These are phyloP conservation scores for Epichloe hybrida DNA, from an alignment of 2,329 filamentous ascomycete species.

Conservation along the genomic window DNA sequence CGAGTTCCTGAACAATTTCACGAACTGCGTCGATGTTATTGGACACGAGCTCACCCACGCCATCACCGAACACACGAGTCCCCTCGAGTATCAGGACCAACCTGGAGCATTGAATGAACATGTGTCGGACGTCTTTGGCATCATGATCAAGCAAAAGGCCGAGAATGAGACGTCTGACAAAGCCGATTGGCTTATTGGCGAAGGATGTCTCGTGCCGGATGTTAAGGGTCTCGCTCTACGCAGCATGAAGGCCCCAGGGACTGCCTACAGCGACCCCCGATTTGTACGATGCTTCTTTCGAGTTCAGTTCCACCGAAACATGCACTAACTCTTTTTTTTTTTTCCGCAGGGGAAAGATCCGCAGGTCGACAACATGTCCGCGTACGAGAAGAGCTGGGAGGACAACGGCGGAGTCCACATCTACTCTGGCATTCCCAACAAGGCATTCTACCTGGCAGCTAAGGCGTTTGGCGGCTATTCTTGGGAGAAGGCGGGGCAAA, in stretches of 20 bases:
- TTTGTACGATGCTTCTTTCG: slow-evolving; percentile 24
- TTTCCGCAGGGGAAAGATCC: slow-evolving; percentile 33
- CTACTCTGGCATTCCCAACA: slow-evolving; percentile 44
- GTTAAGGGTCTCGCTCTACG: slow-evolving; percentile 38
- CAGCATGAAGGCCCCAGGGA: slow-evolving; percentile 40
- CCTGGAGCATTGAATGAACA: slow-evolving; percentile 45
- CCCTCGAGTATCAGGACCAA: slow-evolving; percentile 36
- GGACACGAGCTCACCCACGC: slow-evolving; percentile 45
- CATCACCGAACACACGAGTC: slow-evolving; percentile 35
- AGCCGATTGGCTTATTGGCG: slow-evolving; percentile 42
- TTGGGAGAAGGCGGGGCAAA: slow-evolving; percentile 39
- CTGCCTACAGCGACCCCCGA: slow-evolving; percentile 38
- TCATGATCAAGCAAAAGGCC: slow-evolving; percentile 42
- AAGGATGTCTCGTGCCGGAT: slow-evolving; percentile 35
- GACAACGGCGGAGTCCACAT: slow-evolving; percentile 42
- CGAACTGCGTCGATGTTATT: slow-evolving; percentile 39
- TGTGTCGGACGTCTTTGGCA: slow-evolving; percentile 41
- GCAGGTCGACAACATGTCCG: slow-evolving; percentile 34
- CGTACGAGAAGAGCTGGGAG: slow-evolving; percentile 25
- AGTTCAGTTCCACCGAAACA: too few species aligned
- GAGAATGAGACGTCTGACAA: slow-evolving; percentile 29
- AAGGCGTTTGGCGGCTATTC: slow-evolving; percentile 36
- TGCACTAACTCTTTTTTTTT: background rate
- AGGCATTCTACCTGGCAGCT: slow-evolving; percentile 38
- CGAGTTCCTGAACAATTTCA: slow-evolving; percentile 37